phyloP scores from a whole-genome alignment of 495 filamentous ascomycete genomes.

The Daldinia caldariorum region DNA sequence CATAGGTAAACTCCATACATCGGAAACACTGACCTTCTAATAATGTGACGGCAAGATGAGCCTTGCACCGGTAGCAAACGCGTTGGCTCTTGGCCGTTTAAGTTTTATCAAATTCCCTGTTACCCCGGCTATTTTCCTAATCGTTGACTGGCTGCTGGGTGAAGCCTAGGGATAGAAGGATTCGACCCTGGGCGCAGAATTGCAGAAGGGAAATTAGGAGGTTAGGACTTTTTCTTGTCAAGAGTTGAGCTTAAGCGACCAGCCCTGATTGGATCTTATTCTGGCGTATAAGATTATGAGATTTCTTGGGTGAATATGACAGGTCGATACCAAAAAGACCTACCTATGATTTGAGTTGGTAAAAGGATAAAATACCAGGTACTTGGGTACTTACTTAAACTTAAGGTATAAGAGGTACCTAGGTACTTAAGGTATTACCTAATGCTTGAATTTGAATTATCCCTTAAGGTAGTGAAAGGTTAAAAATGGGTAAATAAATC shows the following conservation, averaged over 20 bases:
- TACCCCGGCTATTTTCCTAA: slow-evolving; percentile 9
- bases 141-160: slow-evolving; percentile 13
- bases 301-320: not conserved
- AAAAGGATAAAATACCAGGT: too few species aligned
- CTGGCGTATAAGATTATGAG: not conserved
- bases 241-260: not conserved
- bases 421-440: too few species aligned
- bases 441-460: too few species aligned
- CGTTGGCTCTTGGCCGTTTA: not conserved
- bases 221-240: not conserved
- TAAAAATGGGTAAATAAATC: not conserved
- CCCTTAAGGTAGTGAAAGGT: too few species aligned
- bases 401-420: too few species aligned
- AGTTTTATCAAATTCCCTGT: not conserved
- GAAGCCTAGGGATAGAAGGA: slow-evolving; percentile 10
- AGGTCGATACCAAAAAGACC: too few species aligned
- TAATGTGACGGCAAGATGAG: not conserved
- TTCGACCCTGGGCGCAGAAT: not conserved
- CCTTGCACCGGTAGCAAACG: not conserved
- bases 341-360: too few species aligned
- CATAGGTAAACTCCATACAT: not conserved
- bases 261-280: not conserved
- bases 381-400: too few species aligned
- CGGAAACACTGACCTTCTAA: not conserved
- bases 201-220: not conserved